phyloP scores from a whole-genome alignment of 495 filamentous ascomycete genomes.

The Amphirosellinia nigrospora region DNA sequence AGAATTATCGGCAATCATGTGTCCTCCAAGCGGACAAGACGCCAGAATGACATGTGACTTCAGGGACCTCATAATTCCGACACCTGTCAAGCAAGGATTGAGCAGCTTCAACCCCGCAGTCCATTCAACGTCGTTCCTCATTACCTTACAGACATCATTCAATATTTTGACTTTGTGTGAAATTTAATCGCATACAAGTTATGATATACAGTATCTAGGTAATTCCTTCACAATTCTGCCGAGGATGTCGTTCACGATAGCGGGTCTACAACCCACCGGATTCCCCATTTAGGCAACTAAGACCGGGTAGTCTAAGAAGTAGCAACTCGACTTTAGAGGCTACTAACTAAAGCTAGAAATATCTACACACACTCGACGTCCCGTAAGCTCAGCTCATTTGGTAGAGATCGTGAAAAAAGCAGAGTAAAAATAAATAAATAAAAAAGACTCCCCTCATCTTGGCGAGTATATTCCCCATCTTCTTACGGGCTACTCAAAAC shows the following conservation, averaged over 20 bases:
- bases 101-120: background rate
- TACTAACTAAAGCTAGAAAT: background rate
- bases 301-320: background rate
- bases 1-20: background rate
- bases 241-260: background rate
- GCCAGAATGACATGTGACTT: background rate
- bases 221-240: background rate
- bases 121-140: background rate
- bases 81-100: background rate
- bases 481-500: background rate
- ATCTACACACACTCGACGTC: background rate
- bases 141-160: background rate
- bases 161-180: background rate
- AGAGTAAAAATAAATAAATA: background rate
- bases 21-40: background rate
- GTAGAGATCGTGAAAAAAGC: background rate
- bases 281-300: conserved; percentile 2
- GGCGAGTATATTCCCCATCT: too few species aligned
- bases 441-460: background rate
- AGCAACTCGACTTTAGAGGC: background rate
- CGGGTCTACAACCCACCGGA: conserved; percentile 2
- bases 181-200: too few species aligned
- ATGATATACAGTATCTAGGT: background rate
- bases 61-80: background rate
- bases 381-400: background rate